Base-by-base conservation (phyloP, 2,329 filamentous ascomycete genomes). In the Penicillium sp. region DNA sequence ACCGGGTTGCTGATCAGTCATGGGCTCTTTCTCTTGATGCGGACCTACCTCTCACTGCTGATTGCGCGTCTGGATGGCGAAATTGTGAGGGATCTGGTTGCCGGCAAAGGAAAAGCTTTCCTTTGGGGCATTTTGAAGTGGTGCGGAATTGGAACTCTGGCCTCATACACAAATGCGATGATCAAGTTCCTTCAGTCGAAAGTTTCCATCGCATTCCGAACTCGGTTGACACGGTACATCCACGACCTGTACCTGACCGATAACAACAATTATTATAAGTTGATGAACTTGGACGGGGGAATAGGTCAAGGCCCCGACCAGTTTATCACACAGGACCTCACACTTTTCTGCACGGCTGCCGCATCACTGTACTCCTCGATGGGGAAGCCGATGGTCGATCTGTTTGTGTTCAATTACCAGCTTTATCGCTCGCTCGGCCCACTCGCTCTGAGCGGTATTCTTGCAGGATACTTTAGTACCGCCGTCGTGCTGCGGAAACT, bases 121-220 rank as follows among this genome's bases (percentile, higher is more conserved):
- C 78, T 94, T 8, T 90, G 88, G 86, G 94, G 94, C 5, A 88
- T 99, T 44, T 72, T 88, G 46, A 97, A 97, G 81, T 99, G 94
- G 94, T 92, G 92, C 61, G 92, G 93, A 3, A 87, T 99, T 34
- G 94, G 94, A 40, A 91, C 90, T 2, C 87, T 97, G 60, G 93
- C 92, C 8, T 96, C 93, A 0, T 99, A 99, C 70, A 97, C 93
- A 47, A 99, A 99, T 73, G 92, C 93, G 51, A 97, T 95, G 89
- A 99, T 99, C 81, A 97, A 97, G 75, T 99, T 90, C 76, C 83
- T 99, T 59, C 93, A 99, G 75, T 93, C 91, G 47, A 99, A 99
- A 78, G 92, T 99, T 50, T 96, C 93, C 6, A 99, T 99, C 62
- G 93, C 95, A 32, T 99, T 99, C 82, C 87, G 94, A 40, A 99